Conservation (phyloP, 2,329 filamentous ascomycete species). For the Trichoderma pleuroti region DNA sequence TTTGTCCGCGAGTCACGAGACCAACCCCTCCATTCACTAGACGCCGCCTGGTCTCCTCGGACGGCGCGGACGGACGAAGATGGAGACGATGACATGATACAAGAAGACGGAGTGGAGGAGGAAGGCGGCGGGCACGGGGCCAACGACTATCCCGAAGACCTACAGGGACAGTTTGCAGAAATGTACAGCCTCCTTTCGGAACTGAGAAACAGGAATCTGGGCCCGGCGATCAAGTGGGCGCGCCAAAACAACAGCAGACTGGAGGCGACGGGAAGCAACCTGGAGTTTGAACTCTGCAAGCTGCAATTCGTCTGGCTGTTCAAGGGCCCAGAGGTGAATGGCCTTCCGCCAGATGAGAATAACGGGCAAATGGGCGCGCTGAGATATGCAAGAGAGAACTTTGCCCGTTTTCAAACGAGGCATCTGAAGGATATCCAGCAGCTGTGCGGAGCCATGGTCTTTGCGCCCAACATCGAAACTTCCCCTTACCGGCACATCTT, state of each 20-base stretch:
- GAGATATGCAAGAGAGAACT: constrained; percentile 70
- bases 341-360: constrained; percentile 49
- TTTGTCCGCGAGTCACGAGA: constrained; percentile 71
- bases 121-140: constrained; percentile 27
- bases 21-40: constrained; percentile 26
- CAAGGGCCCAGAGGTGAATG: constrained; percentile 55
- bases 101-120: constrained; percentile 28
- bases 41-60: constrained; percentile 19
- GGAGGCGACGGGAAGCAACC: constrained; percentile 79
- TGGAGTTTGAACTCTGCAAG: constrained; percentile 91
- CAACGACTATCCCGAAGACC: constrained; percentile 40
- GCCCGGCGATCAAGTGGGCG: constrained; percentile 86
- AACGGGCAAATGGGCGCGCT: constrained; percentile 65
- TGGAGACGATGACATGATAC: constrained; percentile 33
- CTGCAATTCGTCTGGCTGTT: constrained; percentile 90
- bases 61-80: constrained; percentile 27
- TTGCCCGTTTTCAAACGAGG: constrained; percentile 68
- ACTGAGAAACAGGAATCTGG: constrained; percentile 69
- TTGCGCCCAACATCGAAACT: constrained; percentile 64
- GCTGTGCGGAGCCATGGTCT: constrained; percentile 78
- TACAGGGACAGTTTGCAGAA: constrained; percentile 77
- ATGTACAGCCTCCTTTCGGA: constrained; percentile 90
- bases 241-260: constrained; percentile 65
- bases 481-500: constrained; percentile 83
- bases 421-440: constrained; percentile 78